Evolutionary conservation across 2,329 filamentous ascomycete genomes (phyloP), one percentile per base, ranked within the genome.

Genomic region (Parastagonospora avenae): DNA sequence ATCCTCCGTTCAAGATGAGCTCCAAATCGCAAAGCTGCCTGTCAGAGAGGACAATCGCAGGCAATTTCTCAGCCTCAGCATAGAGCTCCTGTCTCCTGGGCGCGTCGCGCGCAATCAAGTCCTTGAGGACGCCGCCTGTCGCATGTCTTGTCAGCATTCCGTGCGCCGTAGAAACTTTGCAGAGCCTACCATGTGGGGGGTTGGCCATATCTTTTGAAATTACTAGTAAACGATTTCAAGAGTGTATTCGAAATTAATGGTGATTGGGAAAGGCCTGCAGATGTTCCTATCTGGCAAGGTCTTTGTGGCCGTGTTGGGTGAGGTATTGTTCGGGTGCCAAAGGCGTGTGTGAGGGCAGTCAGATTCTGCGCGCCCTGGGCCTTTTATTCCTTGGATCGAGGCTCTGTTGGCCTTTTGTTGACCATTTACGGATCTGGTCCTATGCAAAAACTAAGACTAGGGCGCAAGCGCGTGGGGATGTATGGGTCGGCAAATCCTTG

Each of bases 21-120:
- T 99, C 94, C 63, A 99, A 84, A 83, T 99, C 94, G 79, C 94
- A 99, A 42, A 99, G 87, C 79, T 99, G 94, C 70, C 94, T 88
- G 83, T 99, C 94, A 44, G 85, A 89, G 63, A 99, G 86, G 53
- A 89, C 80, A 63, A 99, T 82, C 32, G 93, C 90, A 32, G 92
- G 91, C 39, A 97, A 86, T 29, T 74, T 88, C 82, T 96, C 92
- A 36, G 93, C 90, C 80, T 99, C 94, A 40, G 84, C 85, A 49
- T 81, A 80, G 58, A 99, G 89, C 80, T 96, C 82, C 59, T 82
- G 82, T 63, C 94, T 88, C 71, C 89, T 87, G 64, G 90, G 90
- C 59, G 87, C 84, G 85, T 99, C 94, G 79, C 94, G 89, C 62
- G 92, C 92, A 67, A 97, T 85, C 74, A 99, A 86, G 83, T 99